Conservation (phyloP, 2,329 filamentous ascomycete species). For the Penicillium sp. region DNA sequence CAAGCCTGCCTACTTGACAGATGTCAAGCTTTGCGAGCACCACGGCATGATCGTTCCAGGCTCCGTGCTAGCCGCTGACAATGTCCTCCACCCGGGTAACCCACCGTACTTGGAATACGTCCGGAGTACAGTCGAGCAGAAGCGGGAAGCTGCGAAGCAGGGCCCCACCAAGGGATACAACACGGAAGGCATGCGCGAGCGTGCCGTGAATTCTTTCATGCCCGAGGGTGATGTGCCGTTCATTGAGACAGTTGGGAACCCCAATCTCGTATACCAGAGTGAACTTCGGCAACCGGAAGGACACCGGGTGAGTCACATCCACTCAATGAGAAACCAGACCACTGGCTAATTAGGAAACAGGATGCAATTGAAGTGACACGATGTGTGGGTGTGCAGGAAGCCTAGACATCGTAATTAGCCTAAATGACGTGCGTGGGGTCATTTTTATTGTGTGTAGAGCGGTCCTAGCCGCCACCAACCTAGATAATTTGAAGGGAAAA, state of each 20-base stretch:
- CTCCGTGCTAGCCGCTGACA: conserved; percentile 45
- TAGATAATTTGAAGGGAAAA: background rate
- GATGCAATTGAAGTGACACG: conserved; percentile 35
- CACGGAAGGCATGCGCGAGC: conserved; percentile 15
- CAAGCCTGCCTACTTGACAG: conserved; percentile 72
- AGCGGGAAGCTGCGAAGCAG: conserved; percentile 46
- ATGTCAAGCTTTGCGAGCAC: conserved; percentile 75
- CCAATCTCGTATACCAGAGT: conserved; percentile 65
- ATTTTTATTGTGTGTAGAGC: background rate
- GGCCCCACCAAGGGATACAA: conserved; percentile 19
- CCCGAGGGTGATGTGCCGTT: conserved; percentile 17
- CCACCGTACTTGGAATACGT: conserved; percentile 62
- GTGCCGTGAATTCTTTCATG: conserved; percentile 20
- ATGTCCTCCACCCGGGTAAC: conserved; percentile 46
- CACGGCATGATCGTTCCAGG: conserved; percentile 64
- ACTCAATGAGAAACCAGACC: background rate
- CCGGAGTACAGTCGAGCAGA: conserved; percentile 62
- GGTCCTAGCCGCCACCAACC: background rate
- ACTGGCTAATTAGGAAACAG: conserved; percentile 15
- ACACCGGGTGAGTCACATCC: conserved; percentile 20
- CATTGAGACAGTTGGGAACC: conserved; percentile 52
- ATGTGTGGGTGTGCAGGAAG: conserved; percentile 29
- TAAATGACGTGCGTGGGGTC: background rate
- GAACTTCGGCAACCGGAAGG: conserved; percentile 44
- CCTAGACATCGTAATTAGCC: conserved; percentile 3